A percentile compares a stretch with the other conserved stretches of the same genome.
Evolutionary conservation across 495 filamentous ascomycete genomes (phyloP).

Genomic region (Aspergillus nidulans): DNA sequence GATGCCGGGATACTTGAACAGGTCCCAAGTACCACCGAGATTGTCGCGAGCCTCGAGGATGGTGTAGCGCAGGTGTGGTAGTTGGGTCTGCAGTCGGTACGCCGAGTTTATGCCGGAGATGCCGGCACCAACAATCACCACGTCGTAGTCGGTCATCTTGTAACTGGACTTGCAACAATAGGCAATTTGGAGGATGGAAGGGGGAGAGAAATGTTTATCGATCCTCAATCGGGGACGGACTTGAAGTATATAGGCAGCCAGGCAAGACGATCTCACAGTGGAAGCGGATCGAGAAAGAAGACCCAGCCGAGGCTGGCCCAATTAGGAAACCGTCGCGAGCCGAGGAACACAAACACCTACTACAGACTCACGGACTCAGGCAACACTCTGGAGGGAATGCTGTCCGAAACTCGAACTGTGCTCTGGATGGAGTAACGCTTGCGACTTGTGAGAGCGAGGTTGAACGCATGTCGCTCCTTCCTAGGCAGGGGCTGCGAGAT

Average conservation of each 20-base stretch:
- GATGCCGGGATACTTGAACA: conserved; percentile 67
- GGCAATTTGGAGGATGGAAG: background rate
- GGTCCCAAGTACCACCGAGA: conserved; percentile 68
- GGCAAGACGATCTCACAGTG: background rate
- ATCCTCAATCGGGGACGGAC: background rate
- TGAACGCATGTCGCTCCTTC: conserved; percentile 18
- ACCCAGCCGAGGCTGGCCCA: conserved; percentile 27
- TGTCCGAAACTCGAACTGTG: background rate
- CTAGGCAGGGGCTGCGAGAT: too few relatives aligned
- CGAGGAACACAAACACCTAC: background rate
- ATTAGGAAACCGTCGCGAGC: conserved; percentile 10
- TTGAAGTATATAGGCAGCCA: conserved; percentile 18
- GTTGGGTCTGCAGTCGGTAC: conserved; percentile 60
- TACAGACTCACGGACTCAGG: background rate
- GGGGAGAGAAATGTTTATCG: background rate
- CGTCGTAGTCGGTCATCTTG: conserved; percentile 42
- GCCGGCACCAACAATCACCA: conserved; percentile 68
- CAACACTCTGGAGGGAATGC: background rate
- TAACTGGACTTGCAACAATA: background rate
- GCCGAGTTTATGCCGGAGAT: conserved; percentile 73
- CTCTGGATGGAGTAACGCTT: conserved; percentile 11
- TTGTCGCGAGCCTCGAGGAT: conserved; percentile 58
- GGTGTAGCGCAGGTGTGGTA: conserved; percentile 50
- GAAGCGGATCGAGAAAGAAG: background rate
- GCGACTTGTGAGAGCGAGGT: conserved; percentile 5